Base-by-base conservation (phyloP, 805 yeast species). In the Saturnispora bothae region DNA sequence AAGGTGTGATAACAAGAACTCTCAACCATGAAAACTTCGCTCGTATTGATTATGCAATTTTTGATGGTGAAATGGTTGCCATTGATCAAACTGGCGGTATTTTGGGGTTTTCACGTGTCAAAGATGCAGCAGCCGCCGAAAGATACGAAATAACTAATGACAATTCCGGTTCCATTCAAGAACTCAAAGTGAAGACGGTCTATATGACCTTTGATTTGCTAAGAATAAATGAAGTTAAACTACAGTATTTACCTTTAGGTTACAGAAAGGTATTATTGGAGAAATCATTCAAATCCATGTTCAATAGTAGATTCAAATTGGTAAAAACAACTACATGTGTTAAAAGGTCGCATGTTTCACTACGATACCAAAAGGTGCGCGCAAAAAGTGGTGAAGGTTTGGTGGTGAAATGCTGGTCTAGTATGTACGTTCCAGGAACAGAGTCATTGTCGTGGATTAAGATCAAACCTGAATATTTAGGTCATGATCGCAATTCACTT, bases 41-140 rank as follows among this genome's bases (percentile, higher is more conserved):
- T 14, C 31, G 36, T 3, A 48, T 68, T 7, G 42, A 53, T 7
- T 56, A 46, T 28, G 59, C 68, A 17, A 66, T 81, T 5, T 51
- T 89, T 4, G 98, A 89, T 59, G 96, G 97, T 1, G 98, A 89
- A 57, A 83, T 89, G 89, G 77, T 89, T 2, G 84, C 94, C 0
- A 86, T 75, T 69, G 95, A 88, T 56, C 63, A 22, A 4, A 33
- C 37, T 57, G 33, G 59, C 65, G 40, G 53, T 69, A 26, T 60
- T 61, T 1, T 86, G 17, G 94, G 96, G 0, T 84, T 84, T 61
- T 94, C 94, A 0, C 70, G 82, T 1, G 69, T 92, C 21, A 82
- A 83, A 52, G 66, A 80, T 4, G 70, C 83, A 13, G 89, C 89
- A 0, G 13, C 28, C 7, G 15, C 19, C 21, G 40, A 38, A 21